These are phyloP conservation scores for Leccinum obscurum DNA, from an alignment of 768 basidiomycete genomes.

Conservation along the genomic window DNA sequence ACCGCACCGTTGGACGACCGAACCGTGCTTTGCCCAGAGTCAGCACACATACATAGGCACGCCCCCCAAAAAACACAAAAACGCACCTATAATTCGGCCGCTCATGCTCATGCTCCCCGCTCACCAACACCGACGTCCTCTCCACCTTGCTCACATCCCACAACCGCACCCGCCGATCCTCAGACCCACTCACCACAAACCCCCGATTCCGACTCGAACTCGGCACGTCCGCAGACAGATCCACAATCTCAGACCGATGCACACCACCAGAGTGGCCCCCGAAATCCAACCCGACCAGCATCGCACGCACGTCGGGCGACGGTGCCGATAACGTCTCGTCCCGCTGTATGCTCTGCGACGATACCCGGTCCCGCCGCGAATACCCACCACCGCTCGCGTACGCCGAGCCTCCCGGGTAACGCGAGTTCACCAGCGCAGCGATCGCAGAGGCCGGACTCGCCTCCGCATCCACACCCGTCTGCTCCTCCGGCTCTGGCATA, in stretches of 20 bases:
- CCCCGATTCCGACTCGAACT: conserved; percentile 51
- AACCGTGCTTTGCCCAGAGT: conserved; percentile 26
- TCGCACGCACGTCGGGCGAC: conserved; percentile 65
- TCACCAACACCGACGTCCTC: conserved; percentile 77
- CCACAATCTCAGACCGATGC: conserved; percentile 52
- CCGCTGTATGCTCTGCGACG: conserved; percentile 36
- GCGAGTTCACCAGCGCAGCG: conserved; percentile 73
- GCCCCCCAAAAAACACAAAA: background rate
- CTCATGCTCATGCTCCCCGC: conserved; percentile 72
- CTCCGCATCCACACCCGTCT: conserved; percentile 56
- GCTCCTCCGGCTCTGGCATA: conserved; percentile 52
- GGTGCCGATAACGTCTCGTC: conserved; percentile 44
- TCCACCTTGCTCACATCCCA: conserved; percentile 83
- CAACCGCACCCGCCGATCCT: conserved; percentile 82
- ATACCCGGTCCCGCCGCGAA: conserved; percentile 28
- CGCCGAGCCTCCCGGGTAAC: conserved; percentile 43
- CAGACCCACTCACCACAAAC: conserved; percentile 85
- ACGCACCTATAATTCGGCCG: conserved; percentile 74
- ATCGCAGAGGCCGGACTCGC: conserved; percentile 71
- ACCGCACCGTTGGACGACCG: conserved; percentile 42
- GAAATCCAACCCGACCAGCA: conserved; percentile 76
- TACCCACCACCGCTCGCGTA: conserved; percentile 19
- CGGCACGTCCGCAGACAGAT: conserved; percentile 40
- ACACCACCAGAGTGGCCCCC: conserved; percentile 58
- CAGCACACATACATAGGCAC: conserved; percentile 1